Conservation (phyloP, 164 flowering plant species). For the Vitis amurensis region DNA sequence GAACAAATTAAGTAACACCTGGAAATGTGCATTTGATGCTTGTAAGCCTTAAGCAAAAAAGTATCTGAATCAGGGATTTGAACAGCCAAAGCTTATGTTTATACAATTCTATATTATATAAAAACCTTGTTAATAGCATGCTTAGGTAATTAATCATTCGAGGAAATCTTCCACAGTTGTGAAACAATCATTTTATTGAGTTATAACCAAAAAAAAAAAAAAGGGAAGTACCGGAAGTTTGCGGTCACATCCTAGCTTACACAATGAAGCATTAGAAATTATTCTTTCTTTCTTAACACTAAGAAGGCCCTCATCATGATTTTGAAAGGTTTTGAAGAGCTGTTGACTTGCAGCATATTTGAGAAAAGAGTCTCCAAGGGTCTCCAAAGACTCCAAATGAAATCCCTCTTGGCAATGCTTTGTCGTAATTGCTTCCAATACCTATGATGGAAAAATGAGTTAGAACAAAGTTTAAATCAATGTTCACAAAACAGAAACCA, state of each 20-base stretch:
- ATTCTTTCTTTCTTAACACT: conserved; percentile 54
- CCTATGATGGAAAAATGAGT: conserved; percentile 27
- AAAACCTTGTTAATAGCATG: no score
- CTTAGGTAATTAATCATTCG: no score
- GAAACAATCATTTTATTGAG: no score
- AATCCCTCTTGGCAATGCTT: conserved; percentile 71
- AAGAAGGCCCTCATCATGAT: conserved; percentile 79
- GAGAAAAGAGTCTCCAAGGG: conserved; percentile 93
- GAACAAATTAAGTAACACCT: no score
- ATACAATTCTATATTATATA: no score
- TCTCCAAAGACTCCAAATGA: conserved; percentile 85
- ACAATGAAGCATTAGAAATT: conserved; percentile 58
- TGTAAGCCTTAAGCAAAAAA: not conserved
- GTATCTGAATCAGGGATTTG: no score
- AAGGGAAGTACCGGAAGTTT: conserved; percentile 61
- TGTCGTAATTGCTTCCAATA: conserved; percentile 87
- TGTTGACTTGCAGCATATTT: conserved; percentile 81
- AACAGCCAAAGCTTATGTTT: no score
- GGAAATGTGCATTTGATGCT: not conserved
- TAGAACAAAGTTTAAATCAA: not conserved
- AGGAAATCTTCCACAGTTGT: no score
- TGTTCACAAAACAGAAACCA: not conserved
- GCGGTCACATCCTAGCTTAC: conserved; percentile 62
- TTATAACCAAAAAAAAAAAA: not conserved
- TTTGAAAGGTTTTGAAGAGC: conserved; percentile 47